Evolutionary conservation across 345 rosid genomes (phyloP).

Genomic region (Pelargonium nanum): DNA sequence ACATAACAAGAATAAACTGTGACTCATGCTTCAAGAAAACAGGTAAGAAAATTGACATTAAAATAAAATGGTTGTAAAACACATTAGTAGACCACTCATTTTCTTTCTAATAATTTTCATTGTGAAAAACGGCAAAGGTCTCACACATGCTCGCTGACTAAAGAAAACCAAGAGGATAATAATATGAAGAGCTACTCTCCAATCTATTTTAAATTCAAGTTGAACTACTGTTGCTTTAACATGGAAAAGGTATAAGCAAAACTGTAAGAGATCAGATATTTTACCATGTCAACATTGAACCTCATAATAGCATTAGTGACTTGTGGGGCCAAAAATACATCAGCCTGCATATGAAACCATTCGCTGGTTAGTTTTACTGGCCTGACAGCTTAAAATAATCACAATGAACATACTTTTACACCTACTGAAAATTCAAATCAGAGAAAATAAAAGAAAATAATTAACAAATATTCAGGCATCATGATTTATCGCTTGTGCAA

Average conservation of each 20-base stretch:
- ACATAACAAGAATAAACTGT: no score
- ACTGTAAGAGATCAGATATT: neutral
- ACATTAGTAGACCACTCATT: no score
- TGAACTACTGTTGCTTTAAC: neutral
- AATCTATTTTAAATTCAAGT: no score
- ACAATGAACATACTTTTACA: neutral
- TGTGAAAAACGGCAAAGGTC: no score
- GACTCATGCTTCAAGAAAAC: no score
- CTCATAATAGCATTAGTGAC: constrained; percentile 23
- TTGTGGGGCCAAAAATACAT: constrained; percentile 53
- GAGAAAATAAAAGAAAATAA: no score
- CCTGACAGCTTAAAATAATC: neutral
- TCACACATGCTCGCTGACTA: no score
- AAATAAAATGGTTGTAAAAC: no score
- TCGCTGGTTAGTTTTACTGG: constrained; percentile 5
- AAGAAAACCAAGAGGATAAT: no score
- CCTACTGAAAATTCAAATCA: neutral
- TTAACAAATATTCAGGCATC: neutral
- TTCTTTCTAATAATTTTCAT: no score
- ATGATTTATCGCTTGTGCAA: neutral
- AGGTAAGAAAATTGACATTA: no score
- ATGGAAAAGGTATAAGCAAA: neutral
- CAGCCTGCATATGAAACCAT: constrained; percentile 28
- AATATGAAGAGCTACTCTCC: no score
- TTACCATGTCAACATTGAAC: constrained; percentile 43